Base-by-base conservation (phyloP, 805 yeast species). In the Yarrowia deformans region DNA sequence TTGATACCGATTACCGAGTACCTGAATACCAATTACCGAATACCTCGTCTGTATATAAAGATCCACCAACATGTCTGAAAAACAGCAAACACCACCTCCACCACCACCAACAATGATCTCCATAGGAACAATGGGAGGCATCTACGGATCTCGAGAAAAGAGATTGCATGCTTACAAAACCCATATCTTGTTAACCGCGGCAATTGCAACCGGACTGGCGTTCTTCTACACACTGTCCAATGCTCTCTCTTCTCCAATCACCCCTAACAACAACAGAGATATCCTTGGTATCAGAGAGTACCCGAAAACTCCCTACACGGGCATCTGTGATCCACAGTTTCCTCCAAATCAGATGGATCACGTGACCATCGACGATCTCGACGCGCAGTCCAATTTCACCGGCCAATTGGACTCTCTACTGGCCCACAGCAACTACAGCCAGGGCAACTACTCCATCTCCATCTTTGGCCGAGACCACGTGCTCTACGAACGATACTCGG, bases 361-460 rank as follows among this genome's bases (percentile, higher is more conserved):
- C 23, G 48, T 56, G 19, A 56, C 63, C 1, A n/a, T n/a, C 12
- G 37, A 8, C 23, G 48, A 56, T 1, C n/a, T 56, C 37, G 63
- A 56, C 8, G 29, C 34, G 46, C 8, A 29, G 1, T 12, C 29
- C 23, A 16, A 56, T 7, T 35, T 56, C 23, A 16, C 63, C 3
- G 10, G 5, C 3, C 45, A 32, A 4, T 29, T 56, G 16, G 63
- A 56, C 10, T 13, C 48, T 6, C 13, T 56, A 2, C 63, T 56
- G 5, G 23, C 37, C 37, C 16, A 29, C 9, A 29, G 63, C 29
- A n/a, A 14, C 48, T 56, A 56, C 37, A 13, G 13, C n/a, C 5
- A n/a, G 29, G 66, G 66, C 34, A 60, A 60, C 66, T 60, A 45
- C 35, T 60, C 66, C 19, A 60, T 60, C 34, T 43, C 52, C 52